Conservation (phyloP, 306 rosid genomes). For the Quercus berberidifolia region DNA sequence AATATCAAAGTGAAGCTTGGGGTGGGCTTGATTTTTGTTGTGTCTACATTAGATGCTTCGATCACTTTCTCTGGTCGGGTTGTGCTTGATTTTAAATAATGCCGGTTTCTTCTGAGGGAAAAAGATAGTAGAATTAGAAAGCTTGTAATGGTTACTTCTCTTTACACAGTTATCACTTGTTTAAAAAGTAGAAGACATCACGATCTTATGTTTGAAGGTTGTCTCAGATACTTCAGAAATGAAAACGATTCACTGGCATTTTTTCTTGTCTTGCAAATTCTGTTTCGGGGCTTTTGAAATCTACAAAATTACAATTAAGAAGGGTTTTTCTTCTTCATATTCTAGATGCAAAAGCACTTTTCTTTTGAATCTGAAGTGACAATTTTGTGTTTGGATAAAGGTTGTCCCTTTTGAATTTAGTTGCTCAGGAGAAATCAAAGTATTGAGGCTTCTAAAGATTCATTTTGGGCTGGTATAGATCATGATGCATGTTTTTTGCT, state of each 20-base stretch:
- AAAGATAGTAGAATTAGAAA: not conserved
- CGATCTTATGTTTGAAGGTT: not conserved
- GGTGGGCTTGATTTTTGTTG: conserved; percentile 33
- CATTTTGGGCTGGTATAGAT: no score
- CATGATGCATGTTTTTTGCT: no score
- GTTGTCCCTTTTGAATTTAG: no score
- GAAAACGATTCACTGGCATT: not conserved
- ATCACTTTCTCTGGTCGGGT: not conserved
- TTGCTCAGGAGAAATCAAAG: no score
- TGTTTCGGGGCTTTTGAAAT: no score
- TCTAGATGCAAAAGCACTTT: no score
- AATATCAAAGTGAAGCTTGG: conserved; percentile 43
- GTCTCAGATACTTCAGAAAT: no score
- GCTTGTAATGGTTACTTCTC: not conserved
- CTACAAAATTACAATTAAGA: no score
- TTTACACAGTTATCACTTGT: not conserved
- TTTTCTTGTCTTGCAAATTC: not conserved
- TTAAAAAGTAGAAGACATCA: not conserved
- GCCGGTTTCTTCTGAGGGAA: not conserved
- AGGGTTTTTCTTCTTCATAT: no score
- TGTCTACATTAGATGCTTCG: not conserved
- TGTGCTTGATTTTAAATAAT: not conserved
- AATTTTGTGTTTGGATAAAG: no score
- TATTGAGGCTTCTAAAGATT: no score
- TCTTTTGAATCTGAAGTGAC: no score